Base-by-base conservation (phyloP, 306 rosid species). In the Cicer yamashitae region DNA sequence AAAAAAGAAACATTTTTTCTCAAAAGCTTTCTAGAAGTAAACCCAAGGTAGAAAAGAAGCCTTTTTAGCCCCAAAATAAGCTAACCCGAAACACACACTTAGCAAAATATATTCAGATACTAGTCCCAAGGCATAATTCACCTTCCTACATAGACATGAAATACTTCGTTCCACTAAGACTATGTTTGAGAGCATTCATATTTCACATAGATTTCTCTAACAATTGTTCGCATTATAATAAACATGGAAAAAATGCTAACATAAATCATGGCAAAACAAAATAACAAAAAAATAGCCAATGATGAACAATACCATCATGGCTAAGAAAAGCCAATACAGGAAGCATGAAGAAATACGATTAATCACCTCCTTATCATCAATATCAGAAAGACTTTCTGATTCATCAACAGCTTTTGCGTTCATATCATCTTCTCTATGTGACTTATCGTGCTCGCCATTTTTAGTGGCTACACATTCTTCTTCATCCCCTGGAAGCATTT, bases 401-500 rank as follows among this genome's bases (percentile, higher is more conserved):
- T 62, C 68, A n/a, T 61, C 67, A 1, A 38, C 45, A 14, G 64
- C 40, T 75, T 83, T 34, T 6, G 30, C 47, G 61, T 75, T 69
- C 25, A n/a, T 54, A 34, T 64, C 86, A 68, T 79, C 82, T 54
- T 77, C 85, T 52, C 41, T 10, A 71, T 41, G 45, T 34, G 75
- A 60, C 20, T 60, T 7, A 60, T 13, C 45, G 37, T 37, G 77
- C 18, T 79, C 74, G 37, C 61, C 72, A 51, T 70, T 79, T 82
- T 84, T 65, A 30, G 41, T 10, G 14, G 76, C 25, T 25, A 34
- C 37, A 10, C 59, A 58, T 52, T 70, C 81, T 59, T 45, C 75
- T 52, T 78, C 40, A 10, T 63, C 80, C 46, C 79, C 88, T 82
- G 76, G 47, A 76, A 61, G 7, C 11, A 72, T 65, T 44, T 67